These are phyloP conservation scores for Seiridium cupressi DNA, from an alignment of 2,329 filamentous ascomycete species.

Conservation along the genomic window DNA sequence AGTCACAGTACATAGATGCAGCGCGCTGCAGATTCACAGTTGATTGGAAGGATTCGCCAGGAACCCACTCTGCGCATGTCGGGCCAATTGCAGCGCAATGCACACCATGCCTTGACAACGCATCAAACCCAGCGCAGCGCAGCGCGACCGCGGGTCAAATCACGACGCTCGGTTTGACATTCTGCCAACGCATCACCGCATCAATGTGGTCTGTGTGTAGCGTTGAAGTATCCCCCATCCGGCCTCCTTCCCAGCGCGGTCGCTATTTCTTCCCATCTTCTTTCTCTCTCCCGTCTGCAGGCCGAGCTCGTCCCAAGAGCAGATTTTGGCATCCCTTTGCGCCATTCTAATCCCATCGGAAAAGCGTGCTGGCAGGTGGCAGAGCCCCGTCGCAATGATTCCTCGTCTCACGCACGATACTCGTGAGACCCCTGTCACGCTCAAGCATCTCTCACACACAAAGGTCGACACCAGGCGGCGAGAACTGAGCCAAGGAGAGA, in stretches of 20 bases:
- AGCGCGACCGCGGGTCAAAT: slow-evolving; percentile 23
- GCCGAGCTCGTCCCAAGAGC: not conserved
- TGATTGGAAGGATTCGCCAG: slow-evolving; percentile 3
- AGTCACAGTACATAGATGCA: no score
- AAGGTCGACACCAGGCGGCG: not conserved
- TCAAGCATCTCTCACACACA: not conserved
- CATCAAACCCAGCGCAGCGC: slow-evolving; percentile 16
- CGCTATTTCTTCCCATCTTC: slow-evolving; percentile 18
- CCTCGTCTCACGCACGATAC: not conserved
- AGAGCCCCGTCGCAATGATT: no score
- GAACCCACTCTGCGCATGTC: slow-evolving; percentile 8
- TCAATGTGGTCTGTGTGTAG: slow-evolving; percentile 31
- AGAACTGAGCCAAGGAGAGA: not conserved
- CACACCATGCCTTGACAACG: slow-evolving; percentile 1
- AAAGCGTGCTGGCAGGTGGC: no score
- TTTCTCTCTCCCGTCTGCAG: slow-evolving; percentile 1
- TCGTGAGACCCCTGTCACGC: slow-evolving; percentile 3
- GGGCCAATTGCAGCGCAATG: slow-evolving; percentile 20
- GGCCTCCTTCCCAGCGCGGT: slow-evolving; percentile 17
- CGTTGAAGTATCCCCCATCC: slow-evolving; percentile 21
- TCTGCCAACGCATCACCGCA: slow-evolving; percentile 35
- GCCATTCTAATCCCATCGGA: no score
- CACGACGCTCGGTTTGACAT: slow-evolving; percentile 11
- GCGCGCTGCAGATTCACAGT: not conserved
- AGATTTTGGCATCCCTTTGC: no score